Conservation (phyloP, 768 basidiomycete genomes). For the Gymnopilus dilepis region DNA sequence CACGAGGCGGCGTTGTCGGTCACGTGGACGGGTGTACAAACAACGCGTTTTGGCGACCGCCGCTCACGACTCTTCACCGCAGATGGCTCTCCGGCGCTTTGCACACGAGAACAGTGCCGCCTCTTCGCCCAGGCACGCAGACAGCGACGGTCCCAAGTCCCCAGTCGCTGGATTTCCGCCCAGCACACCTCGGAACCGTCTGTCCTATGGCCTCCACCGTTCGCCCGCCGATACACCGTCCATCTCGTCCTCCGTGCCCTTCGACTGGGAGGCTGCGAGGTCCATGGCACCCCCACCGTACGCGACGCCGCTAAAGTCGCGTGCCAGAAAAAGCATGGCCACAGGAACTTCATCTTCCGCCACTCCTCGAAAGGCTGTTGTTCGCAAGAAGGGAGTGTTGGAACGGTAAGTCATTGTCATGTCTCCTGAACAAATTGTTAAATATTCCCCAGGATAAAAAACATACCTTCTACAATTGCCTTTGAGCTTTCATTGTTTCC, state of each 20-base stretch:
- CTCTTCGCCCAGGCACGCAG: slow-evolving; percentile 43
- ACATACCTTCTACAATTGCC: slow-evolving; percentile 71
- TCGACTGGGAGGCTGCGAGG: slow-evolving; percentile 90
- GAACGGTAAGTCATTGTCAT: slow-evolving; percentile 51
- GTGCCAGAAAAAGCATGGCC: slow-evolving; percentile 46
- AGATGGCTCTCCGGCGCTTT: slow-evolving; percentile 62
- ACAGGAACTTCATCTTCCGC: slow-evolving; percentile 29
- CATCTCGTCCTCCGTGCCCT: slow-evolving; percentile 75
- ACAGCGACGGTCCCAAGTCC: slow-evolving; percentile 33
- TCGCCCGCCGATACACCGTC: slow-evolving; percentile 74
- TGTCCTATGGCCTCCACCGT: slow-evolving; percentile 57
- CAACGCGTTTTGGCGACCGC: slow-evolving; percentile 19
- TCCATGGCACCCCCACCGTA: slow-evolving; percentile 74
- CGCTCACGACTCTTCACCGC: neutral
- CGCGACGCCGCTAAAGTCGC: slow-evolving; percentile 56
- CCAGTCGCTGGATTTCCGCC: slow-evolving; percentile 36
- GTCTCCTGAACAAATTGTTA: slow-evolving; percentile 6
- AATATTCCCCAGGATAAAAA: slow-evolving; percentile 51
- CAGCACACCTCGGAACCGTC: slow-evolving; percentile 51
- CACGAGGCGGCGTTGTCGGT: slow-evolving; percentile 32
- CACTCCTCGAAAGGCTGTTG: slow-evolving; percentile 54
- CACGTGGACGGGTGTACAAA: slow-evolving; percentile 33
- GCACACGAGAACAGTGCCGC: slow-evolving; percentile 57
- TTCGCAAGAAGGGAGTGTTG: slow-evolving; percentile 68
- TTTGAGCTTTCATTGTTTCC: slow-evolving; percentile 86